Percentiles rank a stretch among this genome's conserved stretches.
Conservation (phyloP, 2,329 filamentous ascomycete genomes). For the Calonectria pseudoturangicola region DNA sequence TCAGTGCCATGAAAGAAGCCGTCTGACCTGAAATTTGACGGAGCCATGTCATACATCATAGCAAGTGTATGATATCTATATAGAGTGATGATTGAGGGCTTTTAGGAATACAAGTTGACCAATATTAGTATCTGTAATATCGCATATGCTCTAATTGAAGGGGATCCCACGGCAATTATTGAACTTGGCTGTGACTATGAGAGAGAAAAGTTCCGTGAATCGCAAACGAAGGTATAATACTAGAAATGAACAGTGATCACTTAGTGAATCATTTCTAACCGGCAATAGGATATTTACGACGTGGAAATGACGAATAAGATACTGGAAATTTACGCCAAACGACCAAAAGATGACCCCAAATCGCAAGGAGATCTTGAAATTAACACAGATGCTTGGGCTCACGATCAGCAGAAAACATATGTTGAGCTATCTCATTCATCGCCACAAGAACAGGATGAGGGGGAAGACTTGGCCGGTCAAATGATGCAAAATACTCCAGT, state of each 20-base stretch:
- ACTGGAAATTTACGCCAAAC: slow-evolving; percentile 69
- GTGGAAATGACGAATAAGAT: slow-evolving; percentile 66
- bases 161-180: slow-evolving; percentile 64
- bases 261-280: slow-evolving; percentile 46
- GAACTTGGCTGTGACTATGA: slow-evolving; percentile 67
- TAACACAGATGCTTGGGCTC: not conserved
- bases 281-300: slow-evolving; percentile 69
- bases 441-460: too few species aligned
- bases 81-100: too few species aligned
- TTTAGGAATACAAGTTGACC: too few species aligned
- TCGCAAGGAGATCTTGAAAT: slow-evolving; percentile 58
- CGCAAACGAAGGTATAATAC: slow-evolving; percentile 67
- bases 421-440: too few species aligned
- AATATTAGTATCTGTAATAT: slow-evolving; percentile 69
- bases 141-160: slow-evolving; percentile 64
- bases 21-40: too few species aligned
- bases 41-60: too few species aligned
- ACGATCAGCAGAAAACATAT: not conserved
- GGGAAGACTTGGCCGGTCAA: too few species aligned
- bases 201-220: slow-evolving; percentile 66
- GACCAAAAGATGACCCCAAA: slow-evolving; percentile 69
- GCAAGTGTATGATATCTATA: too few species aligned
- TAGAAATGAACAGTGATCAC: not conserved
- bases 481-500: too few species aligned
- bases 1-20: too few species aligned